phyloP scores from a whole-genome alignment of 768 basidiomycete species.

The Psilocybe cubensis region DNA sequence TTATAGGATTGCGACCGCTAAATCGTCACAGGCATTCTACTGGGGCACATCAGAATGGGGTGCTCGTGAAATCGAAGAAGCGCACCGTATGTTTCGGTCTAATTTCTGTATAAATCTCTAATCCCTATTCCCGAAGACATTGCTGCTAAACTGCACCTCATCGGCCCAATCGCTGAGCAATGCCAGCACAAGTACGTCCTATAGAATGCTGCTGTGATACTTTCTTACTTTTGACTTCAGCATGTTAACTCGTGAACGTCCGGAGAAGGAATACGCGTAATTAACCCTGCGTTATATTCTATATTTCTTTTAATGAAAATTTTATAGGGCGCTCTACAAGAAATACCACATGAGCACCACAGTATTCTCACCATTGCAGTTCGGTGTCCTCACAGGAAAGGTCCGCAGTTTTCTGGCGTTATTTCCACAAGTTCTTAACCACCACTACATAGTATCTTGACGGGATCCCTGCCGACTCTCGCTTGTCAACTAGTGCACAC shows the following conservation, averaged over 20 bases:
- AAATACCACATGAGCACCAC: slow-evolving; percentile 73
- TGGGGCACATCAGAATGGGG: slow-evolving; percentile 85
- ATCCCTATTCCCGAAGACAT: slow-evolving; percentile 47
- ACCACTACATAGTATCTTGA: slow-evolving; percentile 61
- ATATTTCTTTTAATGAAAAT: background rate
- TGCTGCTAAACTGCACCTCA: slow-evolving; percentile 66
- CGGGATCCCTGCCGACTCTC: slow-evolving; percentile 74
- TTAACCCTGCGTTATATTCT: slow-evolving; percentile 15
- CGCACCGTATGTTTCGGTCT: slow-evolving; percentile 47
- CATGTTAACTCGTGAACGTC: slow-evolving; percentile 79
- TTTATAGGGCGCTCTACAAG: slow-evolving; percentile 57
- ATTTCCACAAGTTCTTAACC: background rate
- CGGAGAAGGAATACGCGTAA: slow-evolving; percentile 78
- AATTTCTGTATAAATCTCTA: background rate
- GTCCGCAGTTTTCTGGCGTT: slow-evolving; percentile 24
- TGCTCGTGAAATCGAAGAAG: slow-evolving; percentile 69
- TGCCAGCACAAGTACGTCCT: slow-evolving; percentile 61
- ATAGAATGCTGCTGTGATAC: background rate
- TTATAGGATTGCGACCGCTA: slow-evolving; percentile 1
- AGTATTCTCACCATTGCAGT: slow-evolving; percentile 72
- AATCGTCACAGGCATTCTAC: slow-evolving; percentile 53
- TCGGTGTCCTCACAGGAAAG: slow-evolving; percentile 80
- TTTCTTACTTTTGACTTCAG: slow-evolving; percentile 29
- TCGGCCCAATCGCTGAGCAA: slow-evolving; percentile 77
- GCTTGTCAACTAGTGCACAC: slow-evolving; percentile 56